These are phyloP conservation scores for Trypanosoma platydactyli DNA, from an alignment of 208 protist genomes.

Conservation along the genomic window DNA sequence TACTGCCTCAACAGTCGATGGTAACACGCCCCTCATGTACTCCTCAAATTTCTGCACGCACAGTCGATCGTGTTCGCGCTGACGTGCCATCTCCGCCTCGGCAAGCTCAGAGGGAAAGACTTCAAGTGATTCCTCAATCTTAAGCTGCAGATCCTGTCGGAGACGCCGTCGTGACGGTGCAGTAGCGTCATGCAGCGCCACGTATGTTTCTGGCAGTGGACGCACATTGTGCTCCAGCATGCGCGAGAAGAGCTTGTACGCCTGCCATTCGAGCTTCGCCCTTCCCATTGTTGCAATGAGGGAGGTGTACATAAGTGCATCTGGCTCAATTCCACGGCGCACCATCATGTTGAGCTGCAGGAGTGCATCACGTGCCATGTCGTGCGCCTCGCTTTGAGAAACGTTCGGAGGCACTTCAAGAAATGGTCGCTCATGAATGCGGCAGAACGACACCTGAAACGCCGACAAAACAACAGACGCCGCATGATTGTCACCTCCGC, in stretches of 20 bases:
- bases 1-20: slow-evolving; percentile 5
- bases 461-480: neutral
- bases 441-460: slow-evolving; percentile 2
- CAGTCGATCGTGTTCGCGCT: slow-evolving; percentile 64
- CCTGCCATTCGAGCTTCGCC: slow-evolving; percentile 89
- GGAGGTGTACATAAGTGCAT: slow-evolving; percentile 92
- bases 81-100: slow-evolving; percentile 51
- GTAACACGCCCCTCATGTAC: slow-evolving; percentile 76
- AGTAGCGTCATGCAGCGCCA: slow-evolving; percentile 83
- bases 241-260: slow-evolving; percentile 92
- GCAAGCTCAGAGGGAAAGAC: slow-evolving; percentile 77
- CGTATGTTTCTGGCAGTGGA: slow-evolving; percentile 91
- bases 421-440: slow-evolving; percentile 68
- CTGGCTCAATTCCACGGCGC: slow-evolving; percentile 85
- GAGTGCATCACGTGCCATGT: slow-evolving; percentile 75
- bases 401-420: slow-evolving; percentile 50
- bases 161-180: slow-evolving; percentile 47
- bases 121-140: slow-evolving; percentile 79
- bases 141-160: slow-evolving; percentile 77
- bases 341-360: slow-evolving; percentile 94
- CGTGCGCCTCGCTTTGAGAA: slow-evolving; percentile 63
- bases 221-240: slow-evolving; percentile 87
- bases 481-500: slow-evolving; percentile 34
- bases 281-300: slow-evolving; percentile 89
- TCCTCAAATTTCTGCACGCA: slow-evolving; percentile 85